Base-by-base conservation (phyloP, 2,329 filamentous ascomycete species). In the Fusarium haematococcum region DNA sequence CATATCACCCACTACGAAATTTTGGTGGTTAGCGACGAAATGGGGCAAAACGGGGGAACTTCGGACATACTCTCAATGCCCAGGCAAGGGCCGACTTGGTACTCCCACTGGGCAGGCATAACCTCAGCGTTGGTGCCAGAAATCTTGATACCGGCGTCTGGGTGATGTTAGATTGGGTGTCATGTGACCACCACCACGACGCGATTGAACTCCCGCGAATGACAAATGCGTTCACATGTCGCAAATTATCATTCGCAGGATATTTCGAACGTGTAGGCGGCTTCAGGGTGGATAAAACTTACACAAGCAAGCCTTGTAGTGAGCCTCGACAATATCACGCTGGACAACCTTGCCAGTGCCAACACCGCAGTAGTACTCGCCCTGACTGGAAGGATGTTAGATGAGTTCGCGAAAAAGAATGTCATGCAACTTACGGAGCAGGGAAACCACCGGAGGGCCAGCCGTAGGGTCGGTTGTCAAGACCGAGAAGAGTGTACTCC, bases 51-150 rank as follows among this genome's bases (percentile, higher is more conserved):
- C 16, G 39, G 48, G 13, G 35, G 39, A 35, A 43, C 9, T 8
- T 30, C 2, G 16, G 37, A 88, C 91, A 86, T 85, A 94, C 92
- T 93, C 83, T 92, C 88, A 80, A 98, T 98, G 75, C 95, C 96
- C 64, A 88, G 85, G 86, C 94, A 97, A 75, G 96, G 96, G 67
- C 96, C 96, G 80, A 98, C 94, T 84, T 98, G 96, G 91, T 94
- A 98, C 85, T 98, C 96, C 96, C 96, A 98, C 86, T 98, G 96
- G 70, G 94, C 95, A 75, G 95, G 94, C 94, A 98, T 97, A 81
- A 99, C 97, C 90, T 99, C 97, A 77, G 97, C 97, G 86, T 99
- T 99, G 88, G 97, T 98, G 81, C 97, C 97, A 30, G 95, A 98
- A 85, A 99, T 98, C 84, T 95, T 92, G 86, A 99, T 90, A 70